phyloP scores from a whole-genome alignment of 352 stramenopile species.

The Salisapilia sapeloensis region DNA sequence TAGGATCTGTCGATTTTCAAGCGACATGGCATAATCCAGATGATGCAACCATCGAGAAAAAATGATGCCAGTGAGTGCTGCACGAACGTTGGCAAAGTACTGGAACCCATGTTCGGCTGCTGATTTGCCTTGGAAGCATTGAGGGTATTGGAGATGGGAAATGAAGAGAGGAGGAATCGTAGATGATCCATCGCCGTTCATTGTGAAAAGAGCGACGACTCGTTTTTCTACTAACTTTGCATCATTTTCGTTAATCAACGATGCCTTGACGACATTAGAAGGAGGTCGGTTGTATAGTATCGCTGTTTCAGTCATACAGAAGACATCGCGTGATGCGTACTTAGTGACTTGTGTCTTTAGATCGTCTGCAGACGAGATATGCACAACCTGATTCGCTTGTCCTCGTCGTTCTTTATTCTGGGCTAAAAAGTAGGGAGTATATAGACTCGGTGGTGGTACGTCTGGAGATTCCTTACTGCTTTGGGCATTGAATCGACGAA shows the following conservation, averaged over 20 bases:
- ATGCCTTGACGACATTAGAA: slow-evolving; percentile 9
- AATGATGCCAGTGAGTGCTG: slow-evolving; percentile 70
- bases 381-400: slow-evolving; percentile 14
- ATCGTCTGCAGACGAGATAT: slow-evolving; percentile 43
- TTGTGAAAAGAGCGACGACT: slow-evolving; percentile 39
- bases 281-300: slow-evolving; percentile 59
- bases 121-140: slow-evolving; percentile 63
- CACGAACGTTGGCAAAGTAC: slow-evolving; percentile 74
- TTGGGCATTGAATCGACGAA: slow-evolving; percentile 66
- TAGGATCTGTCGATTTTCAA: slow-evolving; percentile 58
- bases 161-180: slow-evolving; percentile 70
- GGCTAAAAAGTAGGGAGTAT: not conserved
- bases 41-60: slow-evolving; percentile 73
- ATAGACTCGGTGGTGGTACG: not conserved
- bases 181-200: slow-evolving; percentile 55
- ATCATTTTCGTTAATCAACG: slow-evolving; percentile 12
- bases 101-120: slow-evolving; percentile 61
- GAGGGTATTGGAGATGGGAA: slow-evolving; percentile 56
- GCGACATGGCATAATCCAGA: slow-evolving; percentile 61
- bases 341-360: slow-evolving; percentile 48
- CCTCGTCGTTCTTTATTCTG: slow-evolving; percentile 4
- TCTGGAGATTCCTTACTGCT: slow-evolving; percentile 9
- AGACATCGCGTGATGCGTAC: slow-evolving; percentile 55
- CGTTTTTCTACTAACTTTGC: slow-evolving; percentile 50
- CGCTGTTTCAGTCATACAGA: slow-evolving; percentile 55